A percentile compares a stretch with the other conserved stretches of the same genome.
Conservation (phyloP, 805 yeast genomes). For the Yamadazyma laniorum region DNA sequence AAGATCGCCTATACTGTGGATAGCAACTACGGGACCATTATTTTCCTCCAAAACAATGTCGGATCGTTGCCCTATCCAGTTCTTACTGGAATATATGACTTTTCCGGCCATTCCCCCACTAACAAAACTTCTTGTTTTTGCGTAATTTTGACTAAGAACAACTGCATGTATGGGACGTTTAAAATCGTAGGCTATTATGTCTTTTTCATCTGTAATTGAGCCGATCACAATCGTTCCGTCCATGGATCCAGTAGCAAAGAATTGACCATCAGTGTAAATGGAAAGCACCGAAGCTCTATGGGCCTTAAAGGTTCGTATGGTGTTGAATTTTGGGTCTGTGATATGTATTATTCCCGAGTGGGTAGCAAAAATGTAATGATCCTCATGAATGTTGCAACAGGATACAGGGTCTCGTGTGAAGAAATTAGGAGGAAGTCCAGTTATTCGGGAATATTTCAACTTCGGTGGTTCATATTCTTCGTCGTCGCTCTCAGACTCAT, state of each 20-base stretch:
- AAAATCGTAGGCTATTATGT: conserved; percentile 74
- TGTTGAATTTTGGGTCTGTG: conserved; percentile 54
- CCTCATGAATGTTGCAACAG: conserved; percentile 57
- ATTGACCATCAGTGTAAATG: conserved; percentile 67
- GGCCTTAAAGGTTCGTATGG: conserved; percentile 73
- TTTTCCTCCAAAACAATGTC: conserved; percentile 64
- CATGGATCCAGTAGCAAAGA: conserved; percentile 84
- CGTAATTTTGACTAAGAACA: conserved; percentile 70
- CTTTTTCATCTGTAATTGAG: conserved; percentile 57
- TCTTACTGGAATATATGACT: conserved; percentile 67
- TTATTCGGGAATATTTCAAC: conserved; percentile 70
- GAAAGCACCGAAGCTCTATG: conserved; percentile 83
- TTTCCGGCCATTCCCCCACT: conserved; percentile 92
- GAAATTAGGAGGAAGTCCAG: conserved; percentile 65
- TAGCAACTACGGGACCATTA: conserved; percentile 68
- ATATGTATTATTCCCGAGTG: conserved; percentile 83
- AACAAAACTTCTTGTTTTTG: conserved; percentile 59
- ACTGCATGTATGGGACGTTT: conserved; percentile 88
- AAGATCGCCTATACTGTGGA: conserved; percentile 62
- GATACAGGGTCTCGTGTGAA: conserved; percentile 79
- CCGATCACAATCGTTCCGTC: conserved; percentile 93
- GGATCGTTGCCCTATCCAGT: conserved; percentile 83
- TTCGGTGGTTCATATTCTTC: conserved; percentile 66
- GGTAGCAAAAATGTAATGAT: conserved; percentile 76
- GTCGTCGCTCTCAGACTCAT: conserved; percentile 17